phyloP scores from a whole-genome alignment of 257 asterid genomes.

The Coffea eugenioides region DNA sequence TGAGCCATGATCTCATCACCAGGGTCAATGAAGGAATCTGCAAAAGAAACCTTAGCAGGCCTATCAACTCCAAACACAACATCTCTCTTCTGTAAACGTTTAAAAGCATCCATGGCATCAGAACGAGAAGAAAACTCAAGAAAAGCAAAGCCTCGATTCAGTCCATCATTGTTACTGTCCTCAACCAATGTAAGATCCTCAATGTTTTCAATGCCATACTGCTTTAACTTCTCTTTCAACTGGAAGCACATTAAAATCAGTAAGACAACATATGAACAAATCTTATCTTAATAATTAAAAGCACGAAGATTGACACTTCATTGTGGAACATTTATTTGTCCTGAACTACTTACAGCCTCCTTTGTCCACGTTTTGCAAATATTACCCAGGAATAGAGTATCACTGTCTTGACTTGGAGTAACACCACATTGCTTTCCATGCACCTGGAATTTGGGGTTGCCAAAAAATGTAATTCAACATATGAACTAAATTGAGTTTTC shows the following conservation, averaged over 20 bases:
- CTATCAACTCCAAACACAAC: conserved; percentile 84
- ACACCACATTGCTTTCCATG: conserved; percentile 98
- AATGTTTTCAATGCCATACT: conserved; percentile 66
- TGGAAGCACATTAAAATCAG: conserved; percentile 56
- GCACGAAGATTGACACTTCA: conserved; percentile 26
- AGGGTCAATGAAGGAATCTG: conserved; percentile 96
- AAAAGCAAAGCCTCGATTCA: conserved; percentile 93
- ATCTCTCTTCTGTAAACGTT: conserved; percentile 94
- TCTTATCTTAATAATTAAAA: conserved; percentile 20
- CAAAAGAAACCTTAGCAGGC: conserved; percentile 97
- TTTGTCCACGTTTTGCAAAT: conserved; percentile 93
- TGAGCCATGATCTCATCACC: conserved; percentile 99
- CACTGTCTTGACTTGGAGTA: conserved; percentile 97
- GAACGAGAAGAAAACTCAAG: conserved; percentile 88
- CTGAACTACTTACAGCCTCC: conserved; percentile 77
- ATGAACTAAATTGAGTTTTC: conserved; percentile 25
- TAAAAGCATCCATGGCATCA: conserved; percentile 98
- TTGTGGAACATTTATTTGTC: conserved; percentile 12
- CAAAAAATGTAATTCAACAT: conserved; percentile 37
- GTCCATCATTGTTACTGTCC: conserved; percentile 69
- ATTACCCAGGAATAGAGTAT: conserved; percentile 92
- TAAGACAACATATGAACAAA: conserved; percentile 32
- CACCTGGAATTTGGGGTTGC: conserved; percentile 67
- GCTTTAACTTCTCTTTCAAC: conserved; percentile 85
- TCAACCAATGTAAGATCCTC: conserved; percentile 95